phyloP scores from a whole-genome alignment of 345 rosid genomes.

The Gossypium thurberi region DNA sequence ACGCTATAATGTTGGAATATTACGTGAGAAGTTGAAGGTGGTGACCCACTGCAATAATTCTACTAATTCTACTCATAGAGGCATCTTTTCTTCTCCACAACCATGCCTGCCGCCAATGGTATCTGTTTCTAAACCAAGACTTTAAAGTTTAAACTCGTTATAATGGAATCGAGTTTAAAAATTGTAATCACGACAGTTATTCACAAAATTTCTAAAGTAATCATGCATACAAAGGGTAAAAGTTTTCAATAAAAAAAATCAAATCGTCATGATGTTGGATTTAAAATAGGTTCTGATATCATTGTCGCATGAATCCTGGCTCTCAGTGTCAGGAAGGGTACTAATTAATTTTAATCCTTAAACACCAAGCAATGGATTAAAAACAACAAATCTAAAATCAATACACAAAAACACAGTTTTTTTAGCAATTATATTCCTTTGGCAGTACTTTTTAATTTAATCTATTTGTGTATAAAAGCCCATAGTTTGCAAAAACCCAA shows the following conservation, averaged over 20 bases:
- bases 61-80: not conserved
- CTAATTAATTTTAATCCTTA: not conserved
- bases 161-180: no score
- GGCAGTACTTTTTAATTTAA: no score
- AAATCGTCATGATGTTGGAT: not conserved
- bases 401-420: not conserved
- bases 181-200: no score
- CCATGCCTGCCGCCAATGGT: not conserved
- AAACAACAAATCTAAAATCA: not conserved
- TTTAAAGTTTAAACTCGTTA: not conserved
- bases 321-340: not conserved
- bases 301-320: not conserved
- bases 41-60: constrained; percentile 5
- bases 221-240: not conserved
- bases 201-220: no score
- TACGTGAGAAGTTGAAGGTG: not conserved
- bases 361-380: not conserved
- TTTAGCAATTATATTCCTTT: not conserved
- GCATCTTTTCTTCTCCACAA: not conserved
- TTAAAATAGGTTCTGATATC: constrained; percentile 2
- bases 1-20: not conserved
- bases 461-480: no score
- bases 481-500: not conserved
- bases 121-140: not conserved
- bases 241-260: not conserved